These are phyloP conservation scores for Eremochloa ophiuroides DNA, from an alignment of 176 grass and related monocot genomes.

Conservation along the genomic window DNA sequence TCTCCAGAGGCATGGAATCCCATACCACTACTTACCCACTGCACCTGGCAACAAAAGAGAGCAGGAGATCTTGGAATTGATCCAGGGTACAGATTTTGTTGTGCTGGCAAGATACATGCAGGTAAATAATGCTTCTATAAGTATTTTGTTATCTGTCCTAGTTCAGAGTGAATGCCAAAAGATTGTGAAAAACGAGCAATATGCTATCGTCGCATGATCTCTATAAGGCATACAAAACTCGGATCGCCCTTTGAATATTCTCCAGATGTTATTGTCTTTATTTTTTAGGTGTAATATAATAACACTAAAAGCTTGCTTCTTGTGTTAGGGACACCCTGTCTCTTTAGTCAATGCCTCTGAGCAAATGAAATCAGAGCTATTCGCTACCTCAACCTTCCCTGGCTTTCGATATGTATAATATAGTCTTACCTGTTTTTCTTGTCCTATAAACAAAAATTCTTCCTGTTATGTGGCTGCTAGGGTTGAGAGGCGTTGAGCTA, in stretches of 20 bases:
- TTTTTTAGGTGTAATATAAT: not conserved
- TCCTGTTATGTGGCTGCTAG: too few relatives aligned
- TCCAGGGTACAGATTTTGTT: conserved; percentile 76
- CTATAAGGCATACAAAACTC: not conserved
- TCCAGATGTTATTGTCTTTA: not conserved
- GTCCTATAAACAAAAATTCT: not conserved
- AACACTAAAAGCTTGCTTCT: not conserved
- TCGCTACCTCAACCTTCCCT: not conserved
- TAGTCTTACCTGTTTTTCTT: not conserved
- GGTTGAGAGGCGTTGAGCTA: too few relatives aligned
- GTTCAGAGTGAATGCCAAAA: not conserved
- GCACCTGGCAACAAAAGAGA: conserved; percentile 64
- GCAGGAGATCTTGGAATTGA: conserved; percentile 71
- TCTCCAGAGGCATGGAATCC: conserved; percentile 78
- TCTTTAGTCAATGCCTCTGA: not conserved
- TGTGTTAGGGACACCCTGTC: not conserved
- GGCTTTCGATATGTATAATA: not conserved
- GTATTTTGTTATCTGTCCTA: not conserved
- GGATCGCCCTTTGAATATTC: not conserved
- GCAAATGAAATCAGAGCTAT: not conserved
- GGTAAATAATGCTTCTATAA: conserved; percentile 36
- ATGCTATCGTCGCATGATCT: not conserved
- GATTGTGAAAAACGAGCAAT: not conserved
- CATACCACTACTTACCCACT: conserved; percentile 78
- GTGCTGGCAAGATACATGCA: conserved; percentile 99